These are phyloP conservation scores for Xylariaceae sp. DNA, from an alignment of 2,329 filamentous ascomycete species.

Conservation along the genomic window DNA sequence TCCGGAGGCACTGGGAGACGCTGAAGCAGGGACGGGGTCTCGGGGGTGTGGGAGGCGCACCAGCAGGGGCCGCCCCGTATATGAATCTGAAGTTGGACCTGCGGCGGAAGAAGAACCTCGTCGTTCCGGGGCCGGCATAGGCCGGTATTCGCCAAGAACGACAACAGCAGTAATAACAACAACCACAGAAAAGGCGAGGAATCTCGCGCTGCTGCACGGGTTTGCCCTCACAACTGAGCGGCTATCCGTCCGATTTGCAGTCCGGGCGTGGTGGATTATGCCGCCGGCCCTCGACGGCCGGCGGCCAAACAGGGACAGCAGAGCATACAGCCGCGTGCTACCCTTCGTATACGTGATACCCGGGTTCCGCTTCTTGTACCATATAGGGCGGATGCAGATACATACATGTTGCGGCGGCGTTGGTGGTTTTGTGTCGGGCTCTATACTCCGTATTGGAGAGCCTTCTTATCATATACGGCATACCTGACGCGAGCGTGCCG, in stretches of 20 bases:
- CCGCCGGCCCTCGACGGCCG: neutral
- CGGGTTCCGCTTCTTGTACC: neutral
- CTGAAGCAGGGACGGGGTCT: conserved; percentile 31
- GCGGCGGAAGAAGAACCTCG: conserved; percentile 8
- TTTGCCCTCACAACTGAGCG: neutral
- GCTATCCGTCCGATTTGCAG: neutral
- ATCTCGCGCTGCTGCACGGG: neutral
- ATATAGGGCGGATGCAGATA: too few species aligned
- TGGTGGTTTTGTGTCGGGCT: too few species aligned
- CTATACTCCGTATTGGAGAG: too few species aligned
- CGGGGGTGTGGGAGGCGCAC: neutral
- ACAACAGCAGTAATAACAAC: neutral
- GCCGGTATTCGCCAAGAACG: neutral
- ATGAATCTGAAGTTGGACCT: conserved; percentile 14
- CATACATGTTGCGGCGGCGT: too few species aligned
- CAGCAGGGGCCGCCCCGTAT: conserved; percentile 5
- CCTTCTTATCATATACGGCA: too few species aligned
- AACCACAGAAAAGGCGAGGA: neutral
- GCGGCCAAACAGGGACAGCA: neutral
- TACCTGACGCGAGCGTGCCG: too few species aligned
- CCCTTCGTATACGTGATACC: conserved; percentile 1
- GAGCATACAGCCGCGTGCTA: too few species aligned
- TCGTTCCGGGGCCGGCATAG: too few species aligned
- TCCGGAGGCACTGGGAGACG: conserved; percentile 60
- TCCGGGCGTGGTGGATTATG: neutral